Evolutionary conservation across 2,329 filamentous ascomycete genomes (phyloP), one percentile per base, ranked within the genome.

Genomic region (Penicillium sp.): DNA sequence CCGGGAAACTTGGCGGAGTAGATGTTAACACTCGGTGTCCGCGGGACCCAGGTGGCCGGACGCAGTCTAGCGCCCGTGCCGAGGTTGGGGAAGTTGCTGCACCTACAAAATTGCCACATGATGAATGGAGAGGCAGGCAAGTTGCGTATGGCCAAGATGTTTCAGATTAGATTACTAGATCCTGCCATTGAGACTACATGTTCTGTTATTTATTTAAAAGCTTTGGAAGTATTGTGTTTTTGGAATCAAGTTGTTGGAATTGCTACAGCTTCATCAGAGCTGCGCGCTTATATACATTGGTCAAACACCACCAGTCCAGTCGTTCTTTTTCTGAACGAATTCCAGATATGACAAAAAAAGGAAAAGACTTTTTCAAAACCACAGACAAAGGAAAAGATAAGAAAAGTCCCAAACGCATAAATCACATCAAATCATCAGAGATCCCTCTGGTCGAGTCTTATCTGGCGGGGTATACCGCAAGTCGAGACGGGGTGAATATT

Each of bases 381-480:
- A 54, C 61, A 58, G 60, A 63, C 65, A 55, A 64, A 57, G 59
- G 57, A 59, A 72, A 63, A 64, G 54, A 28, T 28, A 67, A 13
- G 53, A 72, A 66, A 73, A 66, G 55, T 69, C 72, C 71, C 63
- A 68, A 68, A 69, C 69, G 71, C 65, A 72, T 71, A 70, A 71
- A 74, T 74, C 68, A 72, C 68, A 73, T 74, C 69, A 73, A 69
- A 70, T 74, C 73, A 71, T 75, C 70, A 69, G 58, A 65, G 56
- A 68, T 68, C 66, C 59, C 62, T 62, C 70, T 56, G 65, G 57
- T 49, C 53, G 19, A 42, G 37, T 57, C 35, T 50, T 45, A 30
- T 10, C 51, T 37, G 47, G 55, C 59, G 50, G 59, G 59, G 50
- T 58, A 57, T 53, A 17, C 47, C 42, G 13, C 53, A 24, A 55